Evolutionary conservation across 2,329 filamentous ascomycete genomes (phyloP).

Genomic region (Helminthosporium solani): DNA sequence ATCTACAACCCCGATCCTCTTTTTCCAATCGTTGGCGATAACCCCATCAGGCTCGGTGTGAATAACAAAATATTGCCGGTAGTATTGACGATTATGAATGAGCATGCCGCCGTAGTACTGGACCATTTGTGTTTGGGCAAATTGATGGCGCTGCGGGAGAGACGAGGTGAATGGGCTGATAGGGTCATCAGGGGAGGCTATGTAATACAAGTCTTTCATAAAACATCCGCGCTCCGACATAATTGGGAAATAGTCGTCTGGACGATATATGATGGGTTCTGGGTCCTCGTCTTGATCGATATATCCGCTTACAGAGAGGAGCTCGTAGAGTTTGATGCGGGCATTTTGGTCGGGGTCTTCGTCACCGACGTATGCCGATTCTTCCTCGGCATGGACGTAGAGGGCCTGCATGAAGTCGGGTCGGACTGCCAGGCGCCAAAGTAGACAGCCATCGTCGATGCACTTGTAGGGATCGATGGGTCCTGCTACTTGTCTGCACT

Average conservation of each 20-base stretch:
- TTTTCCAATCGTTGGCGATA: constrained; percentile 22
- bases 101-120: constrained; percentile 27
- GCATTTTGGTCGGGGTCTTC: constrained; percentile 19
- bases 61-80: constrained; percentile 36
- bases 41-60: constrained; percentile 26
- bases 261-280: not conserved
- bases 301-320: constrained; percentile 22
- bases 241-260: constrained; percentile 31
- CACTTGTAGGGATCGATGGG: constrained; percentile 17
- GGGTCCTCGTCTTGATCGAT: constrained; percentile 26
- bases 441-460: constrained; percentile 22
- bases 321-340: constrained; percentile 25
- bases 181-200: constrained; percentile 9
- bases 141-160: constrained; percentile 10
- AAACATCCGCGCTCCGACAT: constrained; percentile 27
- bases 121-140: constrained; percentile 30
- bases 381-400: constrained; percentile 1
- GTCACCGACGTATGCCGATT: constrained; percentile 13
- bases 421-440: constrained; percentile 36
- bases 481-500: constrained; percentile 15
- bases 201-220: constrained; percentile 29
- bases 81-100: constrained; percentile 23
- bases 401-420: constrained; percentile 34
- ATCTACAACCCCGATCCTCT: constrained; percentile 24
- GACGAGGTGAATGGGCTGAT: constrained; percentile 3